Evolutionary conservation across 495 filamentous ascomycete species (phyloP).

Genomic region (Hypoxylon crocopeplum): DNA sequence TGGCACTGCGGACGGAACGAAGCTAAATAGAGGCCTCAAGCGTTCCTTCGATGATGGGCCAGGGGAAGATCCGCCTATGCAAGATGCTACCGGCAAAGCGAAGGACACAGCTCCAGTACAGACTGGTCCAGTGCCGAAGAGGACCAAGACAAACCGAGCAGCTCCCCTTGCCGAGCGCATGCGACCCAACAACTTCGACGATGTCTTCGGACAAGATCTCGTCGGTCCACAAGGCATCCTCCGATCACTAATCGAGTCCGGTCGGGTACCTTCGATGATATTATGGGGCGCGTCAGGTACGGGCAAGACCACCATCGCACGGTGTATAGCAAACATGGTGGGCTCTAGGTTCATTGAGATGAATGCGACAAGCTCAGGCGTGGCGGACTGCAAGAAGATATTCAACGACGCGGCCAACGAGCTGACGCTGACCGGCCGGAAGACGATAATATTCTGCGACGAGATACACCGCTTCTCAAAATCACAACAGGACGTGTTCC

Average conservation of each 20-base stretch:
- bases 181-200: slow-evolving; percentile 83
- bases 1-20: slow-evolving; percentile 26
- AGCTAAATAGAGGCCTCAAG: slow-evolving; percentile 42
- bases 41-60: slow-evolving; percentile 55
- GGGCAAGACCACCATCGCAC: slow-evolving; percentile 95
- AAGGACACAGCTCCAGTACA: slow-evolving; percentile 15
- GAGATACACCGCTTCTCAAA: slow-evolving; percentile 97
- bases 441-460: slow-evolving; percentile 97
- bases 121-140: slow-evolving; percentile 57
- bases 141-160: slow-evolving; percentile 69
- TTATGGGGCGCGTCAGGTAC: slow-evolving; percentile 92
- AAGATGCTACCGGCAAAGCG: slow-evolving; percentile 26
- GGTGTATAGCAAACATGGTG: slow-evolving; percentile 84
- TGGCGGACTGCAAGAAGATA: slow-evolving; percentile 94
- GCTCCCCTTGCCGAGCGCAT: slow-evolving; percentile 93
- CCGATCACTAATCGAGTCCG: slow-evolving; percentile 86
- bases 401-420: slow-evolving; percentile 87
- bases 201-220: slow-evolving; percentile 90
- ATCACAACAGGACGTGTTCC: slow-evolving; percentile 91
- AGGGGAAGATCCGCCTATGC: slow-evolving; percentile 38
- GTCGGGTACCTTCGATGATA: slow-evolving; percentile 91
- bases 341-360: slow-evolving; percentile 92
- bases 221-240: slow-evolving; percentile 85
- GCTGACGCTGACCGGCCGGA: slow-evolving; percentile 78
- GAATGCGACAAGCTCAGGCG: slow-evolving; percentile 88